These are phyloP conservation scores for Mycena olivaceomarginata DNA, from an alignment of 768 basidiomycete species.

Conservation along the genomic window DNA sequence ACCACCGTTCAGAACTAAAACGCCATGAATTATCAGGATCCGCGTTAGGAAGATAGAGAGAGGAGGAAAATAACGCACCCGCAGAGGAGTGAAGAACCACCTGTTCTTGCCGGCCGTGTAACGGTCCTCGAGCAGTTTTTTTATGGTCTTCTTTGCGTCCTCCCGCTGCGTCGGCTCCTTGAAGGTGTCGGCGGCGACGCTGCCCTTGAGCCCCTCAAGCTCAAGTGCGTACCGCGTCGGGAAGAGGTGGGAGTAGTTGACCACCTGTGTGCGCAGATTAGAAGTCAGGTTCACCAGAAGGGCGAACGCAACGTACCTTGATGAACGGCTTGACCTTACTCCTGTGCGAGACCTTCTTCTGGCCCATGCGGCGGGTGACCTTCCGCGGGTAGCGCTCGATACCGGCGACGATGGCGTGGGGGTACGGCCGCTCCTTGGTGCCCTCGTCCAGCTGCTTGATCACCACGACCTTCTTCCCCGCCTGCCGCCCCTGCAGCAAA, in stretches of 20 bases:
- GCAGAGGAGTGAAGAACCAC: constrained; percentile 96
- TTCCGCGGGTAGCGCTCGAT: constrained; percentile 99
- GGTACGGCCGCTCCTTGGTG: constrained; percentile 96
- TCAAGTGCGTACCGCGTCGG: constrained; percentile 99
- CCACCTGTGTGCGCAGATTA: constrained; percentile 66
- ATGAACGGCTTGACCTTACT: constrained; percentile 99
- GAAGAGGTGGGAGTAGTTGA: constrained; percentile 99
- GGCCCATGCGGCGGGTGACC: constrained; percentile 98
- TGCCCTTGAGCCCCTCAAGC: constrained; percentile 94
- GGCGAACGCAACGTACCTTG: constrained; percentile 79
- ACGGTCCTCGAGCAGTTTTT: constrained; percentile 97
- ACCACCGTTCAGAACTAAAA: constrained; percentile 58
- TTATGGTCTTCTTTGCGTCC: constrained; percentile 96
- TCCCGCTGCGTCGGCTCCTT: constrained; percentile 97
- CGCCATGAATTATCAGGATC: constrained; percentile 22
- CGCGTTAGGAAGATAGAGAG: background rate
- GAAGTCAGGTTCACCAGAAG: background rate
- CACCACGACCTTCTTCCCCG: constrained; percentile 99
- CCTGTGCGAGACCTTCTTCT: constrained; percentile 94
- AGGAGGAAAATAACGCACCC: constrained; percentile 65
- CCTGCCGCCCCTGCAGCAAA: constrained; percentile 98
- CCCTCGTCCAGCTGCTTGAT: constrained; percentile 99
- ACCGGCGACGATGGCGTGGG: constrained; percentile 98
- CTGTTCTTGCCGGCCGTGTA: constrained; percentile 96
- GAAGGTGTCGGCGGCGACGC: constrained; percentile 92